phyloP scores from a whole-genome alignment of 108 stramenopile species.

The Nitzschia putrida region DNA sequence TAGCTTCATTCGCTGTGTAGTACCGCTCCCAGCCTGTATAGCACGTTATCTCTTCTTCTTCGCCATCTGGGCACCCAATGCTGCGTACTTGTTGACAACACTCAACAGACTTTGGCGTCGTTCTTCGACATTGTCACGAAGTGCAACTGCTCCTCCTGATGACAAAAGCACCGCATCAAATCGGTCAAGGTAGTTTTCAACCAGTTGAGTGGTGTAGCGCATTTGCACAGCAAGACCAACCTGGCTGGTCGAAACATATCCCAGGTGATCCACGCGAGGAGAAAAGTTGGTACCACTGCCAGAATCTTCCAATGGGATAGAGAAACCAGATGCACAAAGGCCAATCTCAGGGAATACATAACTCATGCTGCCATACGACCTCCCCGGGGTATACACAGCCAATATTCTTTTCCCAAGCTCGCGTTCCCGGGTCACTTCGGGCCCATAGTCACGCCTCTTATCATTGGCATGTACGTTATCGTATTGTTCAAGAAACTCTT shows the following conservation, averaged over 20 bases:
- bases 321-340: slow-evolving; percentile 72
- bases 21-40: too few species aligned
- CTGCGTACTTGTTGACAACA: slow-evolving; percentile 49
- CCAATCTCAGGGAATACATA: slow-evolving; percentile 74
- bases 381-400: slow-evolving; percentile 83
- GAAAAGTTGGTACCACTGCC: slow-evolving; percentile 52
- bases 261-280: slow-evolving; percentile 72
- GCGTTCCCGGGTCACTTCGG: slow-evolving; percentile 64
- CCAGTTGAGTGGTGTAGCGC: slow-evolving; percentile 65
- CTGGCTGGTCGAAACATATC: slow-evolving; percentile 75
- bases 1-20: too few species aligned
- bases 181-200: slow-evolving; percentile 67
- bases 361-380: slow-evolving; percentile 75
- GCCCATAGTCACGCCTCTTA: slow-evolving; percentile 49
- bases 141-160: slow-evolving; percentile 65
- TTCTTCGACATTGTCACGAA: slow-evolving; percentile 44
- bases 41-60: too few species aligned
- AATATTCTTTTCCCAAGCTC: slow-evolving; percentile 71
- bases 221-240: slow-evolving; percentile 70
- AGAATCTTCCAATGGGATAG: slow-evolving; percentile 75
- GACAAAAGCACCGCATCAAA: slow-evolving; percentile 70
- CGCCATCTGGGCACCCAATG: slow-evolving; percentile 10
- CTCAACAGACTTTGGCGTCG: slow-evolving; percentile 30
- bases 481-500: slow-evolving; percentile 6
- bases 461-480: background rate